A percentile compares a stretch with the other conserved stretches of the same genome.
These are phyloP conservation scores for Sodiomyces alkalinus DNA, from an alignment of 2,329 filamentous ascomycete species.

Conservation along the genomic window DNA sequence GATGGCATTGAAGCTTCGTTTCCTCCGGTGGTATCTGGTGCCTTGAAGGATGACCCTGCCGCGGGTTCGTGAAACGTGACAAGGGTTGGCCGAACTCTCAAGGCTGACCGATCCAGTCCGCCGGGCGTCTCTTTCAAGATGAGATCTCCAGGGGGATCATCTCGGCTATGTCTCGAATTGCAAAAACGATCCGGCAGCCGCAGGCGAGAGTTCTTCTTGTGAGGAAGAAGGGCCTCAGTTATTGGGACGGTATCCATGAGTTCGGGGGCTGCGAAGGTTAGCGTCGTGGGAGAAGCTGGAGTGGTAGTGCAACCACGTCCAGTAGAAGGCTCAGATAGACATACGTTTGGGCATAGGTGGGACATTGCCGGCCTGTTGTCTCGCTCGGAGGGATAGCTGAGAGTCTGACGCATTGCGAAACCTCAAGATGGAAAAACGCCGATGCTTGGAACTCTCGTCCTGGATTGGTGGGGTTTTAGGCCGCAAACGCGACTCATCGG, in stretches of 20 bases:
- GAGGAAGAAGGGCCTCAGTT: slow-evolving; percentile 37
- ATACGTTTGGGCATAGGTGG: slow-evolving; percentile 45
- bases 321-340: slow-evolving; percentile 10
- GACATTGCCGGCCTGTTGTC: slow-evolving; percentile 44
- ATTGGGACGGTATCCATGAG: slow-evolving; percentile 93
- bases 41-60: too few relatives aligned
- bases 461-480: slow-evolving; percentile 35
- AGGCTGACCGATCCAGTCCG: slow-evolving; percentile 8
- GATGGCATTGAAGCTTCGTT: slow-evolving; percentile 3
- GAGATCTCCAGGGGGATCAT: slow-evolving; percentile 7
- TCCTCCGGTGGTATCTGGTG: slow-evolving; percentile 1
- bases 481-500: slow-evolving; percentile 14
- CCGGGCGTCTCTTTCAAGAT: slow-evolving; percentile 24
- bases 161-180: slow-evolving; percentile 22
- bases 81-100: slow-evolving; percentile 15
- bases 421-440: slow-evolving; percentile 56
- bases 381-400: slow-evolving; percentile 64
- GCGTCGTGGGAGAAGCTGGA: slow-evolving; percentile 1
- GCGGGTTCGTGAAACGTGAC: slow-evolving; percentile 43
- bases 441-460: slow-evolving; percentile 39
- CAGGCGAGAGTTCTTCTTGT: slow-evolving; percentile 40
- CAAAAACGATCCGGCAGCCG: slow-evolving; percentile 37
- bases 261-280: slow-evolving; percentile 34
- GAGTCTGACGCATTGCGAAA: slow-evolving; percentile 90
- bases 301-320: too few relatives aligned